Evolutionary conservation across 352 stramenopile species (phyloP).

Genomic region (Pythium rishiriense): DNA sequence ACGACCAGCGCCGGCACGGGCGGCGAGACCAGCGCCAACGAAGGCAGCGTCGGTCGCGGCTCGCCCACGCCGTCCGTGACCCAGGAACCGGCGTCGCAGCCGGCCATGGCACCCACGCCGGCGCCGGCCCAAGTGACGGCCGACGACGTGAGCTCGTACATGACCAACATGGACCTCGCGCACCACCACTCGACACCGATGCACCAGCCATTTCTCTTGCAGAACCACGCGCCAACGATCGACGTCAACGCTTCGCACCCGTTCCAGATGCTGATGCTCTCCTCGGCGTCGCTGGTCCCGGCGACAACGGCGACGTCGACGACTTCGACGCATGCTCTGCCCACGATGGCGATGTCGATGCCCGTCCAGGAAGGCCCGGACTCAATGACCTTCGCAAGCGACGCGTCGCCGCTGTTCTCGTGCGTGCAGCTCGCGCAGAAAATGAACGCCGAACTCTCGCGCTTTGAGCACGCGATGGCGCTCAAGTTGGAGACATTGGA

Average conservation of each 20-base stretch:
- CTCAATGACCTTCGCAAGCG: not conserved
- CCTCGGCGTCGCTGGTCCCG: constrained; percentile 12
- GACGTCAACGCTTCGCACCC: constrained; percentile 15
- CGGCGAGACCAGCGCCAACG: constrained; percentile 1
- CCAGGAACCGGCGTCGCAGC: not conserved
- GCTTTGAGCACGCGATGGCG: constrained; percentile 53
- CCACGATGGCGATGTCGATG: not conserved
- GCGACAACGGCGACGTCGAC: not conserved
- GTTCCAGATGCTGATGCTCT: constrained; percentile 38
- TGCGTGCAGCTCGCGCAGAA: constrained; percentile 25
- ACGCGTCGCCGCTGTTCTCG: constrained; percentile 19
- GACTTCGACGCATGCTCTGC: not conserved
- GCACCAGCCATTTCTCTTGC: constrained; percentile 19
- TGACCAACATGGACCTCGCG: constrained; percentile 30
- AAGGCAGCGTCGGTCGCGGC: constrained; percentile 2
- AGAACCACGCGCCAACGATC: constrained; percentile 16
- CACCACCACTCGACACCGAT: not conserved
- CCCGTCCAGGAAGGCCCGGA: too few species aligned
- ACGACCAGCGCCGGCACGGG: not conserved
- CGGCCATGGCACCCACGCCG: not conserved
- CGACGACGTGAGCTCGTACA: constrained; percentile 42
- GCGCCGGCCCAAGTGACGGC: not conserved
- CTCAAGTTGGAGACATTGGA: constrained; percentile 67
- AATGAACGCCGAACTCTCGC: constrained; percentile 38
- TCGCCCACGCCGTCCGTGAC: constrained; percentile 13